Evolutionary conservation across 1,284 basidiomycete species (phyloP).

Genomic region (Cutaneotrichosporon mucoides): DNA sequence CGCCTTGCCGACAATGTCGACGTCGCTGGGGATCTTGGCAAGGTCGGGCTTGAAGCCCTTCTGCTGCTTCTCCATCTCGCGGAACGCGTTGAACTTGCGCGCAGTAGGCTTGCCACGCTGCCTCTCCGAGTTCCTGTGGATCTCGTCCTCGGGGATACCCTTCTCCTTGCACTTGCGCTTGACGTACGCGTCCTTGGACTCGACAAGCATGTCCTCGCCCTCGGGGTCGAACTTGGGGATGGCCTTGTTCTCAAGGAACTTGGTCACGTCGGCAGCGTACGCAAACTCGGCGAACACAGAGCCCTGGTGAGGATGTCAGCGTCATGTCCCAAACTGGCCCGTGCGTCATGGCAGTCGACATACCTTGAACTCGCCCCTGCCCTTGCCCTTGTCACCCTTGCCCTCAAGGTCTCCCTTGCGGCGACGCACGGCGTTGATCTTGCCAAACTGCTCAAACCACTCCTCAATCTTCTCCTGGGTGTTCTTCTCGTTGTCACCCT

Average conservation of each 20-base stretch:
- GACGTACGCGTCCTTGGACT: conserved; percentile 92
- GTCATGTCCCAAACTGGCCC: conserved; percentile 6
- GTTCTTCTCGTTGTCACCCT: conserved; percentile 57
- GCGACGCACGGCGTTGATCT: conserved; percentile 70
- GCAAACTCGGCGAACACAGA: conserved; percentile 92
- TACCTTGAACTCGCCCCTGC: conserved; percentile 75
- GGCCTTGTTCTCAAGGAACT: conserved; percentile 73
- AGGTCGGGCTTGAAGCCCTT: conserved; percentile 32
- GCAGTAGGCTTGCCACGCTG: conserved; percentile 45
- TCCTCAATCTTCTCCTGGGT: conserved; percentile 72
- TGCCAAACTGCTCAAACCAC: conserved; percentile 79
- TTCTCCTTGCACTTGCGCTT: conserved; percentile 98
- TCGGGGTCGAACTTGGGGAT: conserved; percentile 71
- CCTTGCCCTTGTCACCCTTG: conserved; percentile 58
- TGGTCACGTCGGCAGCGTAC: conserved; percentile 64
- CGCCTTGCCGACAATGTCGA: conserved; percentile 38
- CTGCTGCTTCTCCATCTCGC: conserved; percentile 62
- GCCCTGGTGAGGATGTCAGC: conserved; percentile 54
- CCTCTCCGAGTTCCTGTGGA: conserved; percentile 58
- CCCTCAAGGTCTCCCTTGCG: conserved; percentile 64
- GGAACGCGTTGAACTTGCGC: conserved; percentile 78
- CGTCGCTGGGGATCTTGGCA: conserved; percentile 38
- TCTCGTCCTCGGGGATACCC: conserved; percentile 56
- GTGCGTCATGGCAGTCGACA: conserved; percentile 14
- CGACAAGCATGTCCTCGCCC: conserved; percentile 63